Conservation (phyloP, 768 basidiomycete species). For the Boletus bicolor region DNA sequence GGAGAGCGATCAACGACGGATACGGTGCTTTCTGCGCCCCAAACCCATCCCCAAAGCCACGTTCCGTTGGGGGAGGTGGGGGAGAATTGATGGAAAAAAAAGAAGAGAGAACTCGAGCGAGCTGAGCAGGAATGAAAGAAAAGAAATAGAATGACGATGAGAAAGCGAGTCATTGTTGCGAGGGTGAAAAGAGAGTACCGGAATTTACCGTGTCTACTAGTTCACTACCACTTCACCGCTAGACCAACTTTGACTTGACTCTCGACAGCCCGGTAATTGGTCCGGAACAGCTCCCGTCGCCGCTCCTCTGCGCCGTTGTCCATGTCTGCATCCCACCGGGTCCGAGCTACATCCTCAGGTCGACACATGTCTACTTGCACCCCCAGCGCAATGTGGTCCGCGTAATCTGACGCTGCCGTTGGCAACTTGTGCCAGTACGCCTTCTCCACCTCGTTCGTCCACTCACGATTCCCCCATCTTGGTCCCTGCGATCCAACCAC, state of each 20-base stretch:
- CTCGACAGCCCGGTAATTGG: slow-evolving; percentile 81
- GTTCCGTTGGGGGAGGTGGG: slow-evolving; percentile 42
- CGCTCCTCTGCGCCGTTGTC: slow-evolving; percentile 43
- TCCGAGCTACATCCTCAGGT: slow-evolving; percentile 31
- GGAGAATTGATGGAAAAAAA: slow-evolving; percentile 40
- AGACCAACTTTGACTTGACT: slow-evolving; percentile 71
- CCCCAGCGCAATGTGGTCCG: slow-evolving; percentile 37
- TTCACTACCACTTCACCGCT: slow-evolving; percentile 63
- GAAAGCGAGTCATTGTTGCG: slow-evolving; percentile 14
- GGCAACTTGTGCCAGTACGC: slow-evolving; percentile 69
- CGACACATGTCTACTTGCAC: slow-evolving; percentile 43
- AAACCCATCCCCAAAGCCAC: slow-evolving; percentile 63
- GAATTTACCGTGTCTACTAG: slow-evolving; percentile 9
- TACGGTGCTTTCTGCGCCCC: slow-evolving; percentile 67
- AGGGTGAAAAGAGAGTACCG: not conserved
- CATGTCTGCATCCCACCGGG: slow-evolving; percentile 36
- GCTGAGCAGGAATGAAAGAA: slow-evolving; percentile 8
- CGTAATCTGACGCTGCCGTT: slow-evolving; percentile 38
- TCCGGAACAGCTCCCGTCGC: slow-evolving; percentile 59
- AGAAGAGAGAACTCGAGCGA: not conserved
- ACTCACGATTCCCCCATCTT: slow-evolving; percentile 80
- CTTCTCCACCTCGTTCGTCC: slow-evolving; percentile 77
- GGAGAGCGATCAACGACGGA: slow-evolving; percentile 76
- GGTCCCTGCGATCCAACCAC: slow-evolving; percentile 35
- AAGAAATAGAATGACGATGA: slow-evolving; percentile 1